phyloP scores from a whole-genome alignment of 805 yeast species.

The Candida stauntonica region DNA sequence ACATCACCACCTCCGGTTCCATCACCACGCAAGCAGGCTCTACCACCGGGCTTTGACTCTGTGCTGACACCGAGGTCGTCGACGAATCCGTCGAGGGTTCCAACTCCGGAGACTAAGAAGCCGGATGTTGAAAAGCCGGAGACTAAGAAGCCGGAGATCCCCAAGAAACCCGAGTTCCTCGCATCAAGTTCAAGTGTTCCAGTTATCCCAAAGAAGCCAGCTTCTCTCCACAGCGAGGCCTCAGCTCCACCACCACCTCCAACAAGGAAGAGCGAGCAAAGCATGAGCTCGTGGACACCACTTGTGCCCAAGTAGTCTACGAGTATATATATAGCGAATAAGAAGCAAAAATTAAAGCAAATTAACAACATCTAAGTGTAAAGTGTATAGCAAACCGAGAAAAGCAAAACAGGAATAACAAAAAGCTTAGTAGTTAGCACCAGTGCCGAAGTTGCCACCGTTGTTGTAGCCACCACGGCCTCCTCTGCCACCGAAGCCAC shows the following conservation, averaged over 20 bases:
- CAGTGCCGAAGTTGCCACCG: neutral
- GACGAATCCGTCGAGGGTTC: conserved; percentile 19
- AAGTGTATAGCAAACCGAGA: neutral
- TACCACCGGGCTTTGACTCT: conserved; percentile 36
- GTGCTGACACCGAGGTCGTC: conserved; percentile 33
- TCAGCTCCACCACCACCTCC: conserved; percentile 18
- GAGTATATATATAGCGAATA: neutral
- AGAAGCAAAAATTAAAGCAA: neutral
- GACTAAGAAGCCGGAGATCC: no score
- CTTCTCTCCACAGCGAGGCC: conserved; percentile 1
- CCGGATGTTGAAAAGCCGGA: no score
- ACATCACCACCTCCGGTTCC: conserved; percentile 29
- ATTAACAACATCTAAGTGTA: neutral
- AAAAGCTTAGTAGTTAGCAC: neutral
- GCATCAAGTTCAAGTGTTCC: neutral
- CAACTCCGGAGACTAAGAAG: conserved; percentile 8
- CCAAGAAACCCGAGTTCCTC: conserved; percentile 4
- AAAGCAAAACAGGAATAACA: neutral
- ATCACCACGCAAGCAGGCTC: conserved; percentile 27
- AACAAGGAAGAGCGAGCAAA: conserved; percentile 9
- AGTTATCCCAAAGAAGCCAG: neutral
- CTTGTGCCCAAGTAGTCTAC: conserved; percentile 16
- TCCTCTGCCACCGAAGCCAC: conserved; percentile 12
- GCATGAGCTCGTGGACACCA: conserved; percentile 21
- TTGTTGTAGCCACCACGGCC: neutral